Base-by-base conservation (phyloP, 2,329 filamentous ascomycete species). In the Colletotrichum zoysiae region DNA sequence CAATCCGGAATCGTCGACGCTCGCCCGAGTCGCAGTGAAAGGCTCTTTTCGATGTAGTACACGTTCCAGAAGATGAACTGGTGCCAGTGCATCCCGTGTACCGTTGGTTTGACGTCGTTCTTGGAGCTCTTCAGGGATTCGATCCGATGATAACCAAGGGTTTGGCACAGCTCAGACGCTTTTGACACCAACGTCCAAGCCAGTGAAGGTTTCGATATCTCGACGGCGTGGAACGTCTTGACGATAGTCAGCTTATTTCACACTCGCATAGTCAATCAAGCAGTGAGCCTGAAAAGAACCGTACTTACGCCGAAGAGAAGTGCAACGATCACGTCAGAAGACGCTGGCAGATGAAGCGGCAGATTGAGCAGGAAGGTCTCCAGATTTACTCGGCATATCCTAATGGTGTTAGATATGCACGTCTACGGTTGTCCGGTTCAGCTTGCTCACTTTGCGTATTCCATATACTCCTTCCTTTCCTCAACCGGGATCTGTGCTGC, bases 31-130 rank as follows among this genome's bases (percentile, higher is more conserved):
- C 87, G 84, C 2, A 91, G 81, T 0, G 87, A 86, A 12, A 90
- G 80, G 20, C 84, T 84, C 67, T 88, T 89, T 71, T 90, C 86
- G n/a, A 90, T 79, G 60, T 86, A 84, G 73, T 90, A 91, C 0
- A 87, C 79, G 53, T 81, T 83, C 89, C 89, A 91, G 75, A 91
- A 91, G 9, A 90, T 75, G 1, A 82, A 71, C 20, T 71, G 69
- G 60, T 74, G 5, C 78, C 80, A 75, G 81, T 83, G 76, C 78
- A 75, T 78, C 68, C 55, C 77, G 73, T 59, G 75, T 75, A 38
- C 77, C 70, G 1, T 76, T 7, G 69, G 65, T 23, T 64, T 69
- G 0, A 14, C 53, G 23, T 74, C 48, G 58, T 70, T 70, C 77
- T 77, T 62, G 72, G 61, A 38, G 73, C 76, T 74, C 73, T 79